Base-by-base conservation (phyloP, 352 stramenopile genomes). In the Peronosclerospora sorghi region DNA sequence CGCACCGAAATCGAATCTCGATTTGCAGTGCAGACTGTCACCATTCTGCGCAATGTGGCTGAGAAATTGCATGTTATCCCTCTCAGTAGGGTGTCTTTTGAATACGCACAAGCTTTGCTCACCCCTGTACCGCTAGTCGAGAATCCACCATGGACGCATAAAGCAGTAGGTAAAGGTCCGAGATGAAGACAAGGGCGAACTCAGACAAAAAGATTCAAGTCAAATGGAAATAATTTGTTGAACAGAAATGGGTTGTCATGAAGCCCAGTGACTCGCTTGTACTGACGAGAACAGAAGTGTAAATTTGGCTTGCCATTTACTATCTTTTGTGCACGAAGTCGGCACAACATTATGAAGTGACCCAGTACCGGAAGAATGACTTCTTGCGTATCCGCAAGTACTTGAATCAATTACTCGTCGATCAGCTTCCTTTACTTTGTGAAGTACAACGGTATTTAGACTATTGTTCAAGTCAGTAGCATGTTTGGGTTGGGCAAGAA, bases 41-140 rank as follows among this genome's bases (percentile, higher is more conserved):
- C 86, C 1, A 61, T 97, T 9, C 50, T 95, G 35, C 77, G 88
- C 8, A 96, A 91, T 51, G 54, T 98, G 12, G 76, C 78, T 15
- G 89, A 98, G 58, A 76, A 94, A 32, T 56, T 96, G 20, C 62
- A 94, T 18, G 21, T 83, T 13, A 59, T 98, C 7, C 69, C 92
- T 13, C 51, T 97, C 12, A 82, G 70, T 51, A 65, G 96, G 15
- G 67, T 96, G 9, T 14, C 60, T 98, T 15, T 47, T 97, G n/a
- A 89, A 98, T 51, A 97, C 87, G n/a, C 93, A 98, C 53, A 94
- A 98, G 75, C 94, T 35, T 71, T 97, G 9, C 62, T 98, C 10
- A 80, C 88, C 6, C 72, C 98, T 14, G 76, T 95, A 2, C 74
- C 73, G 21, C 72, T 98, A 8, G 77, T 98, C 10, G 95, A 98